These are phyloP conservation scores for Oleoguttula mirabilis DNA, from an alignment of 495 filamentous ascomycete species.

Conservation along the genomic window DNA sequence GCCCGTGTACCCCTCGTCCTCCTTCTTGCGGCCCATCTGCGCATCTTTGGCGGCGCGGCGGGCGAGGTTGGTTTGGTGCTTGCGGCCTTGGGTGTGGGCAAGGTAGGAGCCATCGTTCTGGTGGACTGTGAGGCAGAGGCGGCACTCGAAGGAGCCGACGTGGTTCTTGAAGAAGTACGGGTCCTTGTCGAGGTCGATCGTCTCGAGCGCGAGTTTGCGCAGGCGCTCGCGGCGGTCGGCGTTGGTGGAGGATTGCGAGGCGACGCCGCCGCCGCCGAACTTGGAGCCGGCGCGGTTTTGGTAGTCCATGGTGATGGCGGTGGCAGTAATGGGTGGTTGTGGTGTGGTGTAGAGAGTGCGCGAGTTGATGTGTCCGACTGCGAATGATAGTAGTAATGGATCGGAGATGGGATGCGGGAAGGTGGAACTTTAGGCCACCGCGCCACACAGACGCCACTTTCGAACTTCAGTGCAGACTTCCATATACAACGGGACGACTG, in stretches of 20 bases:
- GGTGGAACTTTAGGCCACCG: too few species aligned
- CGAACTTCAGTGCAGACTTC: too few species aligned
- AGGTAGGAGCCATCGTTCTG: constrained; percentile 99
- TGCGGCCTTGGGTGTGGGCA: constrained; percentile 94
- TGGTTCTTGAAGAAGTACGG: constrained; percentile 99
- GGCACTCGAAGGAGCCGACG: constrained; percentile 94
- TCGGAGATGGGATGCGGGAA: too few species aligned
- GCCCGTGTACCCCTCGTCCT: constrained; percentile 46
- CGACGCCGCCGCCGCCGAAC: constrained; percentile 94
- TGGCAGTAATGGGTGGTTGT: too few species aligned
- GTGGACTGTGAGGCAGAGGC: constrained; percentile 96
- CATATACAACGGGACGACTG: too few species aligned
- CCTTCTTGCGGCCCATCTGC: constrained; percentile 58
- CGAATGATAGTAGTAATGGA: too few species aligned
- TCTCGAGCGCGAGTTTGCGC: constrained; percentile 94
- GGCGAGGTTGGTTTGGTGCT: constrained; percentile 99
- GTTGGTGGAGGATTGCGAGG: constrained; percentile 84
- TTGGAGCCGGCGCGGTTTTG: constrained; percentile 96
- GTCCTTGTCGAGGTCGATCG: constrained; percentile 98
- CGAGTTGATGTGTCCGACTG: too few species aligned
- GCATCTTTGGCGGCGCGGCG: constrained; percentile 87
- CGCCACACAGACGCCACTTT: background rate
- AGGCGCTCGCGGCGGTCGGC: constrained; percentile 94
- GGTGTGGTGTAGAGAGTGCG: background rate
- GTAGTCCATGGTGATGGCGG: constrained; percentile 20